Percentiles rank a stretch among this genome's conserved stretches.
Evolutionary conservation across 2,329 filamentous ascomycete species (phyloP).

Genomic region (Colletotrichum shisoi): DNA sequence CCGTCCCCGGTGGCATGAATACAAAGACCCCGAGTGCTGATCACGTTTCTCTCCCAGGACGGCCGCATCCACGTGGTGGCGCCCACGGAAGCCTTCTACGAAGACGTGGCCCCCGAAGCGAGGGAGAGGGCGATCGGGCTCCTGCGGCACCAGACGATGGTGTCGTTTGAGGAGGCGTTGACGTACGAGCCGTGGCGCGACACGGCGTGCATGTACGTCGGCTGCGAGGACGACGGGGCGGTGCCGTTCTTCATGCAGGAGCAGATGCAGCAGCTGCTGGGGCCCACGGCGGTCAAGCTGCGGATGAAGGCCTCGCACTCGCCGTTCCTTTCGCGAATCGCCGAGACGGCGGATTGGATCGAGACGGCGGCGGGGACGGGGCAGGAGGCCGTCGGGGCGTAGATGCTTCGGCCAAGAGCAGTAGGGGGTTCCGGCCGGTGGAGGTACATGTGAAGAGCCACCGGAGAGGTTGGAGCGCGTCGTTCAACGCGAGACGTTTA

Average conservation of each 20-base stretch:
- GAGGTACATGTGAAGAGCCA: too few species aligned
- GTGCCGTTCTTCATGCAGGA: constrained; percentile 40
- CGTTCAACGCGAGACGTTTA: too few species aligned
- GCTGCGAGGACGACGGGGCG: constrained; percentile 43
- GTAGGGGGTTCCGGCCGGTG: too few species aligned
- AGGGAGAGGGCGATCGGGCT: constrained; percentile 29
- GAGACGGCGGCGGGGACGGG: constrained; percentile 9
- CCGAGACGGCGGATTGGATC: constrained; percentile 22
- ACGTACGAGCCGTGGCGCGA: constrained; percentile 45
- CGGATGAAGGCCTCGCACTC: constrained; percentile 18
- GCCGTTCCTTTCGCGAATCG: constrained; percentile 21
- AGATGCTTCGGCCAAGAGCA: too few species aligned
- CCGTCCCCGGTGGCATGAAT: not conserved
- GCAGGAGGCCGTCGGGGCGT: not conserved
- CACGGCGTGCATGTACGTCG: constrained; percentile 42
- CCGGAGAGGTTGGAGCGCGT: too few species aligned
- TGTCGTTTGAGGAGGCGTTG: constrained; percentile 39
- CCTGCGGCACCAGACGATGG: constrained; percentile 16
- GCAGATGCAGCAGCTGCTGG: constrained; percentile 34
- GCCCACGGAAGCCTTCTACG: constrained; percentile 41
- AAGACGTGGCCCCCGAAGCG: constrained; percentile 38
- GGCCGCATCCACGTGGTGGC: constrained; percentile 10
- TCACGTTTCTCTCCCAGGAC: constrained; percentile 15
- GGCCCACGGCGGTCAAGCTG: constrained; percentile 1
- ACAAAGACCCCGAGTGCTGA: not conserved